Base-by-base conservation (phyloP, 1,284 basidiomycete species). In the Cryptococcus jaspeensis region DNA sequence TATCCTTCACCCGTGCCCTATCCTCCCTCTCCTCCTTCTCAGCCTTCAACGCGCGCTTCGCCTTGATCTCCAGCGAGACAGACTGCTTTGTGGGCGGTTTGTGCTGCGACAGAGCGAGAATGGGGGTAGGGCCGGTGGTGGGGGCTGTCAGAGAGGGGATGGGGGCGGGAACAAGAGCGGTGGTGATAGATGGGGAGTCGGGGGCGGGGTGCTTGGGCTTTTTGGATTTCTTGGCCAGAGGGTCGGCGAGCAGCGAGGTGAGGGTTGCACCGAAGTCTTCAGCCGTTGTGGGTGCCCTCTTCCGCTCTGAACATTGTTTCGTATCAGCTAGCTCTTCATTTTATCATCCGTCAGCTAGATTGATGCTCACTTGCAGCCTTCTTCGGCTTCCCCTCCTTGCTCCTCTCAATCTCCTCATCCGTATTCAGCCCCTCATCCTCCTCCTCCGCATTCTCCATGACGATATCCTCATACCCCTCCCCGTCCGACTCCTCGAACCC, bases 1-100 rank as follows among this genome's bases (percentile, higher is more conserved):
- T 72, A 59, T 77, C 65, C 55, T 62, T 67, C 7, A 77, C 62
- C 35, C 76, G 63, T 37, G 74, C 76, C 39, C 64, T 57, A 64
- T 76, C 76, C 53, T 74, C 65, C 50, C 72, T 70, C 55, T 75
- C 73, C 60, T 64, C 68, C 39, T 72, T 71, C 43, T 75, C 66
- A 7, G 61, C 63, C 62, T 75, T 76, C 20, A 77, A 51, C 52
- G 58, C 58, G 32, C 62, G 64, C 63, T n/a, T 63, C 58, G 74
- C 69, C 40, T 62, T 66, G 0, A 57, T 53, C 53, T 70, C 69
- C 3, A 70, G 46, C n/a, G 62, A 55, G 18, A 67, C 56, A 4
- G 53, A 45, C 3, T 63, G 36, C 22, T 60, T 57, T 11, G 58
- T 53, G 0, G 77, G 75, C 1, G 71, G 63, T 38, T 63, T 64